Evolutionary conservation across 2,329 filamentous ascomycete genomes (phyloP), one percentile per base, ranked within the genome.

Genomic region (Plectosphaerella sp.): DNA sequence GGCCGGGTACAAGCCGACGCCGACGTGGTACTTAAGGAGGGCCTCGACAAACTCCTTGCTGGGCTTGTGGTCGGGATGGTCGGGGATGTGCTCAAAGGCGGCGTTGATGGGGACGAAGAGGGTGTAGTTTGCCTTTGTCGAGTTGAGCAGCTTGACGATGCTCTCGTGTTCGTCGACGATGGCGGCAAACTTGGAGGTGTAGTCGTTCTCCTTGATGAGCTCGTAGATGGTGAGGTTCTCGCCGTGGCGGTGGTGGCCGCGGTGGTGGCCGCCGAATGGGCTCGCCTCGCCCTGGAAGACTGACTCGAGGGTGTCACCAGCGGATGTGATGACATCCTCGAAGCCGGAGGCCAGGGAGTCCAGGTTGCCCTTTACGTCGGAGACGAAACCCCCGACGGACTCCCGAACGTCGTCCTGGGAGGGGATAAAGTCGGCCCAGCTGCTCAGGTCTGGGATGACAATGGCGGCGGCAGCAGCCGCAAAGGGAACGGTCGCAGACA

Each of bases 61-160:
- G 5, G 85, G 86, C 70, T 89, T 84, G 57, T 76, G 66, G 51
- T 72, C 39, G 47, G 36, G 61, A 67, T 76, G 64, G 18, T 76
- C 61, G 2, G 78, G 79, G 22, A 84, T 68, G 58, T 79, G 73
- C 56, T 87, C 82, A 60, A 97, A 93, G 0, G 91, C 91, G 48
- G 77, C 73, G 65, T 96, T 83, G 1, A 82, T 84, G 0, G 92
- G 92, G 2, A 89, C 88, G 62, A 96, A 95, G 48, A 94, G 70
- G 1, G 92, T 96, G 63, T 87, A 83, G 67, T 93, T 92, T 20
- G 80, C 75, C 36, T 80, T 71, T 2, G 89, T 93, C 62, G 81
- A 80, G 70, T 95, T 94, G 25, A 97, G 79, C 4, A 84, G 67
- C 50, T 87, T 68, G 36, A 93, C 84, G 1, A 96, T 73, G 49